Base-by-base conservation (phyloP, 1,284 basidiomycete genomes). In the Mycocalia duriaeana region DNA sequence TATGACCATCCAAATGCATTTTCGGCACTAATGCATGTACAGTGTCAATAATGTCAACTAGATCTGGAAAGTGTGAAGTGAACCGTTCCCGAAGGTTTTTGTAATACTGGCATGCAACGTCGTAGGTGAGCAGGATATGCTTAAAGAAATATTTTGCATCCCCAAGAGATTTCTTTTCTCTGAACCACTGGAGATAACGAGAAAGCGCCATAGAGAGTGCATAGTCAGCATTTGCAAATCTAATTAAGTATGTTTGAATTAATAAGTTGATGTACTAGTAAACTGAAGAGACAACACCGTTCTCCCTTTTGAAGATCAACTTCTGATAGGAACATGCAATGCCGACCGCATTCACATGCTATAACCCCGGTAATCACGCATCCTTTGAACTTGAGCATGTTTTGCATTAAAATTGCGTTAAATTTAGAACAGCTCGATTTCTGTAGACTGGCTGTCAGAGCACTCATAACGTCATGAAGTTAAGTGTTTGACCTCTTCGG, bases 1-100 rank as follows among this genome's bases (percentile, higher is more conserved):
- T 53, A 50, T 65, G 63, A 2, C 45, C 54, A 13, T 50, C 46
- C 11, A 62, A 36, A 46, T 65, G 63, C 45, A 60, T 45, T 42
- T 63, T 52, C 5, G 46, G 50, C 23, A 52, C 28, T n/a, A 46
- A 43, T 2, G 38, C 11, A 26, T 18, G 26, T 4, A 51, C 46
- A 16, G 20, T 58, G 6, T 45, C 39, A 19, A 65, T 50, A 1
- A 57, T 38, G 6, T 48, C 40, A 8, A 3, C 18, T 7, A 50
- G 31, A 1, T 41, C n/a, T 4, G 46, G 40, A 40, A 47, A 50
- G 8, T 23, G 19, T 2, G 41, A 19, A 4, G 40, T n/a, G 16
- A 48, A 49, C 16, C 50, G 44, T n/a, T 38, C 36, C 23, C 39
- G 23, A n/a, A 53, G n/a, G 5, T 49, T 40, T n/a, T 36, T 36